phyloP scores from a whole-genome alignment of 2,329 filamentous ascomycete genomes.

The Sodiomyces alkalinus region DNA sequence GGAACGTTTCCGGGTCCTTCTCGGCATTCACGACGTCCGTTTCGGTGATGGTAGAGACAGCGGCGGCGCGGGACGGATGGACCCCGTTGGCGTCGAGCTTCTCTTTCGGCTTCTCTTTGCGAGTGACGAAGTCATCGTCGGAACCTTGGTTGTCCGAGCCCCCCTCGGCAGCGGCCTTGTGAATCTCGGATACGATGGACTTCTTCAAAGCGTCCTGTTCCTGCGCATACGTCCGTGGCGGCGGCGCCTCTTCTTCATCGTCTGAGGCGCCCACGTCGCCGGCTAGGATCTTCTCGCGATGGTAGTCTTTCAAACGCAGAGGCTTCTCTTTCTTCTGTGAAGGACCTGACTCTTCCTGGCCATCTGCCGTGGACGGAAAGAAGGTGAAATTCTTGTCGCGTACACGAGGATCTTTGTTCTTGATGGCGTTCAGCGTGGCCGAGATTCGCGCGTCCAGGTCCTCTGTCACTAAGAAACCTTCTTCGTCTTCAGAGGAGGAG shows the following conservation, averaged over 20 bases:
- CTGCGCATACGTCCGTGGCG: constrained; percentile 62
- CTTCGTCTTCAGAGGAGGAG: constrained; percentile 79
- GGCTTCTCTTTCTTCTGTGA: constrained; percentile 61
- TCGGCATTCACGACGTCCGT: constrained; percentile 62
- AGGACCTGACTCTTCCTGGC: constrained; percentile 11
- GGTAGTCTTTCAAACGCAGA: constrained; percentile 78
- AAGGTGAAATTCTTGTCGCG: constrained; percentile 73
- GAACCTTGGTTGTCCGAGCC: constrained; percentile 34
- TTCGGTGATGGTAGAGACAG: constrained; percentile 33
- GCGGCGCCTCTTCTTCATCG: constrained; percentile 32
- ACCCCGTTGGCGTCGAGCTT: constrained; percentile 26
- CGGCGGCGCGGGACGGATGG: constrained; percentile 37
- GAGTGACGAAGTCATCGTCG: constrained; percentile 57
- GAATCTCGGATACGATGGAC: constrained; percentile 66
- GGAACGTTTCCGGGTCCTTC: constrained; percentile 76
- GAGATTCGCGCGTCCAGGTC: constrained; percentile 77
- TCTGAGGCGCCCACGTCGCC: constrained; percentile 48
- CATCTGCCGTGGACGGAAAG: constrained; percentile 35
- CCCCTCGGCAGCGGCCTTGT: constrained; percentile 39
- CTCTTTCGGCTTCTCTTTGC: constrained; percentile 38
- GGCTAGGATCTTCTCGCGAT: constrained; percentile 73
- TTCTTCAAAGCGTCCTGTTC: constrained; percentile 77
- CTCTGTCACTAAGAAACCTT: constrained; percentile 72
- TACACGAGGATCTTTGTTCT: constrained; percentile 77
- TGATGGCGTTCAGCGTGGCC: constrained; percentile 74